These are phyloP conservation scores for Ophiorrhiza pumila DNA, from an alignment of 257 asterid species.

Conservation along the genomic window DNA sequence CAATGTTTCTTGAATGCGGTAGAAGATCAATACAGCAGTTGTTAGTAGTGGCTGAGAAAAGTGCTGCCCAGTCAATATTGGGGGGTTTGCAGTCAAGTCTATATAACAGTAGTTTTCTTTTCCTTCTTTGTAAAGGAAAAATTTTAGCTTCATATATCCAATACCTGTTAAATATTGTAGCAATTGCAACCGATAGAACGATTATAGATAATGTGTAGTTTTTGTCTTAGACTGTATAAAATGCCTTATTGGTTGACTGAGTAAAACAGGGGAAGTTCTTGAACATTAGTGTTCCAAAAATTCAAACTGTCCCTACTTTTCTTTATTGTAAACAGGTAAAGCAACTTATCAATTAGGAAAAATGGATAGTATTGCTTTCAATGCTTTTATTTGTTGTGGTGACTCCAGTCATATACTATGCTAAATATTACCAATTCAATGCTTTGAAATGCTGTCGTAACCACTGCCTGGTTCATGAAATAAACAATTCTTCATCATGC, in stretches of 20 bases:
- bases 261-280: neutral
- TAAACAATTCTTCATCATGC: neutral
- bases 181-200: neutral
- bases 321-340: neutral
- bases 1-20: neutral
- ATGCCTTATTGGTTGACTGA: neutral
- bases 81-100: neutral
- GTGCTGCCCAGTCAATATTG: neutral
- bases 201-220: neutral
- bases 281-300: neutral
- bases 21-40: neutral
- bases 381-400: neutral
- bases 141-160: neutral
- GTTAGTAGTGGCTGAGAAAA: neutral
- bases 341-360: neutral
- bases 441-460: neutral
- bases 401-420: neutral
- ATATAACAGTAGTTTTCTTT: neutral
- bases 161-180: neutral
- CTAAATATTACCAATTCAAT: neutral
- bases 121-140: constrained; percentile 2
- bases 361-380: neutral
- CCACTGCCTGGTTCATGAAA: neutral
- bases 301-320: neutral
- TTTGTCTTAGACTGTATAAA: neutral